Conservation (phyloP, 352 stramenopile genomes). For the Phytophthora palmivora region DNA sequence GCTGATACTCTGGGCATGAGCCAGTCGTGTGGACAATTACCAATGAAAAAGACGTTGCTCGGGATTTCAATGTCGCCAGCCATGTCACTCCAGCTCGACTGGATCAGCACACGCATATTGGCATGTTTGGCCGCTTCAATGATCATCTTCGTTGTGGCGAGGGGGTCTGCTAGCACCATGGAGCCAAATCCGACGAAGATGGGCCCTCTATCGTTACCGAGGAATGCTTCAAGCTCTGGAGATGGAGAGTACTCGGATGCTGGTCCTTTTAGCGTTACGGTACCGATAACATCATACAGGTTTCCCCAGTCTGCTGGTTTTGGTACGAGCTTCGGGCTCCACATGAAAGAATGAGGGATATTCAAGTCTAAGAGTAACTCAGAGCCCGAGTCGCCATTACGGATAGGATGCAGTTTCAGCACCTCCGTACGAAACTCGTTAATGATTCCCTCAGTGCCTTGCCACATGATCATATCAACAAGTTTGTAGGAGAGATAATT, state of each 20-base stretch:
- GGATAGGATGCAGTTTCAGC: constrained; percentile 54
- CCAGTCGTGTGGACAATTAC: constrained; percentile 90
- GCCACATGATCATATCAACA: constrained; percentile 65
- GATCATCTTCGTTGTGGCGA: constrained; percentile 81
- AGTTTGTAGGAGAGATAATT: constrained; percentile 68
- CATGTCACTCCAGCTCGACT: constrained; percentile 89
- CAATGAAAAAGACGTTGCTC: constrained; percentile 67
- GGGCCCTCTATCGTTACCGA: constrained; percentile 54
- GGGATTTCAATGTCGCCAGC: constrained; percentile 47
- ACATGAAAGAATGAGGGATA: constrained; percentile 76
- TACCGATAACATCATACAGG: constrained; percentile 58
- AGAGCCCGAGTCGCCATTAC: constrained; percentile 40
- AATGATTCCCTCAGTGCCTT: constrained; percentile 50
- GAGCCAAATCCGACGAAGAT: constrained; percentile 95
- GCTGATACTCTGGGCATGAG: constrained; percentile 87
- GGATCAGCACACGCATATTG: constrained; percentile 84
- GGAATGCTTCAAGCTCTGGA: constrained; percentile 36
- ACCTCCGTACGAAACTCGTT: constrained; percentile 65
- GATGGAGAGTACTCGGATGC: constrained; percentile 34
- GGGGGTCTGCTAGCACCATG: constrained; percentile 90
- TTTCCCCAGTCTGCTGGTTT: constrained; percentile 68
- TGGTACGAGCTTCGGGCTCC: constrained; percentile 58
- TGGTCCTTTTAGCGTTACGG: constrained; percentile 46
- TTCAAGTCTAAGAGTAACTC: constrained; percentile 52
- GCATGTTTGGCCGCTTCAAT: constrained; percentile 66